Base-by-base conservation (phyloP, 352 stramenopile species). In the Pythium utonaiense region DNA sequence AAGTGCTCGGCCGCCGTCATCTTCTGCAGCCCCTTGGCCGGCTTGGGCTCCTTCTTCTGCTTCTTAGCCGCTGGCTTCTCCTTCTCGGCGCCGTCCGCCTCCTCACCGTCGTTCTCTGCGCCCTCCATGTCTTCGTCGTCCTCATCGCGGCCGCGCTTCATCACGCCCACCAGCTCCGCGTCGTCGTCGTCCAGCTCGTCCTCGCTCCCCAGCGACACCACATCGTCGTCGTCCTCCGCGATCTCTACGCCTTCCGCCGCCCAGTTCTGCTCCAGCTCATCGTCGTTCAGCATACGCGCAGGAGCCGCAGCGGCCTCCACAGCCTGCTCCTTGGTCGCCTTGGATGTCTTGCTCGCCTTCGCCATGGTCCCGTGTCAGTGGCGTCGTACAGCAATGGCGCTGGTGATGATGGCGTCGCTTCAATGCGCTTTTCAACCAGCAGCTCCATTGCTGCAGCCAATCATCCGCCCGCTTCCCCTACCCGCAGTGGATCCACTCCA, bases 111-210 rank as follows among this genome's bases (percentile, higher is more conserved):
- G 27, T 36, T 55, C 3, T 65, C 60, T 16, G 58, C 57, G 10
- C 33, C 49, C 0, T 45, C 34, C 40, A 47, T 47, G 17, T 48
- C 60, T 25, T 67, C 64, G 10, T 53, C 45, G 14, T 62, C 54
- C 6, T 77, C 72, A 25, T 87, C 73, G n/a, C 62, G 57, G 1
- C 58, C 48, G 31, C 56, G 33, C 66, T 57, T 75, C 66, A 48
- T 64, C 51, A 53, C 82, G 68, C 53, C 64, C 10, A 62, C 75
- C 30, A 88, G 58, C 60, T 88, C 77, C 54, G 78, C 78, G 27
- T 77, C 73, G 50, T 94, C 83, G 49, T 90, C 76, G 53, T 92
- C 80, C 50, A 92, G 80, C 64, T 92, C 80, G 58, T 94, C 85
- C n/a, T 94, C 85, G 40, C 83, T 94, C 33, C 74, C 73, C 16